Percentiles rank a stretch among this genome's conserved stretches.
phyloP scores from a whole-genome alignment of 1,284 basidiomycete species.

The Papiliotrema flavescens region DNA sequence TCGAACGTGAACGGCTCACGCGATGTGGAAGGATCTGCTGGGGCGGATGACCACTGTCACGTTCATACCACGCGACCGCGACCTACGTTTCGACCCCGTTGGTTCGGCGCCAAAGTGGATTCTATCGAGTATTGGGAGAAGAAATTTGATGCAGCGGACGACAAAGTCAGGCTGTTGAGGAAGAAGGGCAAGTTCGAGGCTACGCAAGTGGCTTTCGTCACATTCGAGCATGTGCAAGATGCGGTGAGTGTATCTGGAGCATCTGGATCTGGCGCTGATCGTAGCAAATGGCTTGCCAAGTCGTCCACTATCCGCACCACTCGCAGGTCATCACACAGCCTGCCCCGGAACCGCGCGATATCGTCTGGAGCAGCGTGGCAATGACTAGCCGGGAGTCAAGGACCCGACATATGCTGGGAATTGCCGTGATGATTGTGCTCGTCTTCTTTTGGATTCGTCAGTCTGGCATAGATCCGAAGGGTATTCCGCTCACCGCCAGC shows the following conservation, averaged over 20 bases:
- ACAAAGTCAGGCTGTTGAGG: slow-evolving; percentile 54
- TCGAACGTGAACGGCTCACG: slow-evolving; percentile 1
- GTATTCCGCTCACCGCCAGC: slow-evolving; percentile 46
- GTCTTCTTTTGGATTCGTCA: slow-evolving; percentile 72
- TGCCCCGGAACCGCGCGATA: slow-evolving; percentile 92
- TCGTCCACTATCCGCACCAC: slow-evolving; percentile 70
- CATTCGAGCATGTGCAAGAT: slow-evolving; percentile 89
- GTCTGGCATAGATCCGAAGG: slow-evolving; percentile 4
- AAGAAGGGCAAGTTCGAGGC: slow-evolving; percentile 62
- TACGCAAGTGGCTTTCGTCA: slow-evolving; percentile 87
- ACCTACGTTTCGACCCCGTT: slow-evolving; percentile 33
- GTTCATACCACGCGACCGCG: slow-evolving; percentile 32
- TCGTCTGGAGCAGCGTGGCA: slow-evolving; percentile 87
- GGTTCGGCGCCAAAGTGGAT: slow-evolving; percentile 61
- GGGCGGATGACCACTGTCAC: slow-evolving; percentile 11
- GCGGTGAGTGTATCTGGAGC: slow-evolving; percentile 59
- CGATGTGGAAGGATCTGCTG: slow-evolving; percentile 6
- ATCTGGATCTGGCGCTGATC: not conserved
- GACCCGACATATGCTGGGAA: slow-evolving; percentile 66
- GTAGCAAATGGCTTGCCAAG: slow-evolving; percentile 89
- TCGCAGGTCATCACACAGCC: slow-evolving; percentile 64
- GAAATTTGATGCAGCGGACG: slow-evolving; percentile 72
- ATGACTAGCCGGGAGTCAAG: slow-evolving; percentile 59
- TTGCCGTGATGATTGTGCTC: slow-evolving; percentile 63
- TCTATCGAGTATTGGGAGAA: slow-evolving; percentile 78